These are phyloP conservation scores for Psilocybe subaeruginosa DNA, from an alignment of 768 basidiomycete genomes.

Conservation along the genomic window DNA sequence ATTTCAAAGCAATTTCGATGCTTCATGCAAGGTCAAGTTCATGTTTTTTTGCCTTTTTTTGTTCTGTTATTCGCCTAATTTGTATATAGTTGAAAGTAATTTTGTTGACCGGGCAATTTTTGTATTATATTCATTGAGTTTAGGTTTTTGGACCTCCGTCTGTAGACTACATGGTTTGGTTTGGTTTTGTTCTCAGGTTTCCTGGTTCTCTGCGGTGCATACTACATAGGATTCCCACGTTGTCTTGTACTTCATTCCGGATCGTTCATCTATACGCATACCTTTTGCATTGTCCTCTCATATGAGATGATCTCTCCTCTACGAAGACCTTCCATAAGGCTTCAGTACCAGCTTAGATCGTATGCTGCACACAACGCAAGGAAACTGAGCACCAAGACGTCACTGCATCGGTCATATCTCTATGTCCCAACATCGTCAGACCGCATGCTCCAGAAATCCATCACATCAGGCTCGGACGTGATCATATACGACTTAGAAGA, in stretches of 20 bases:
- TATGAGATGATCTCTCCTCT: background rate
- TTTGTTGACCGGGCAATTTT: too few relatives aligned
- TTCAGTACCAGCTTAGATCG: too few relatives aligned
- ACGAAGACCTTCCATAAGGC: background rate
- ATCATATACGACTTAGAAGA: conserved; percentile 92
- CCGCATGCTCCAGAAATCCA: conserved; percentile 81
- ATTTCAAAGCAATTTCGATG: background rate
- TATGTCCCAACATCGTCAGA: conserved; percentile 84
- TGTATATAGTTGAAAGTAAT: background rate
- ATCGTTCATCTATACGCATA: background rate
- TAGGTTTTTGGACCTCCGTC: background rate
- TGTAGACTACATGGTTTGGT: too few relatives aligned
- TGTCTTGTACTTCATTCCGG: background rate
- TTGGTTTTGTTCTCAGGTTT: too few relatives aligned
- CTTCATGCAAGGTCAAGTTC: background rate
- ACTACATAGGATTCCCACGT: background rate
- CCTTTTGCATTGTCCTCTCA: background rate
- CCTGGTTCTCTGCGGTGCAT: too few relatives aligned
- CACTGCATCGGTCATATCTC: conserved; percentile 56
- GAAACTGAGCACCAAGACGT: background rate
- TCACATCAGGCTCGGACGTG: conserved; percentile 64
- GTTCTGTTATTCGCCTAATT: background rate
- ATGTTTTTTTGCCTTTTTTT: background rate
- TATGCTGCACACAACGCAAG: background rate
- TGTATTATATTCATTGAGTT: background rate